phyloP scores from a whole-genome alignment of 2,329 filamentous ascomycete genomes.

The Aspergillus tubingensis region DNA sequence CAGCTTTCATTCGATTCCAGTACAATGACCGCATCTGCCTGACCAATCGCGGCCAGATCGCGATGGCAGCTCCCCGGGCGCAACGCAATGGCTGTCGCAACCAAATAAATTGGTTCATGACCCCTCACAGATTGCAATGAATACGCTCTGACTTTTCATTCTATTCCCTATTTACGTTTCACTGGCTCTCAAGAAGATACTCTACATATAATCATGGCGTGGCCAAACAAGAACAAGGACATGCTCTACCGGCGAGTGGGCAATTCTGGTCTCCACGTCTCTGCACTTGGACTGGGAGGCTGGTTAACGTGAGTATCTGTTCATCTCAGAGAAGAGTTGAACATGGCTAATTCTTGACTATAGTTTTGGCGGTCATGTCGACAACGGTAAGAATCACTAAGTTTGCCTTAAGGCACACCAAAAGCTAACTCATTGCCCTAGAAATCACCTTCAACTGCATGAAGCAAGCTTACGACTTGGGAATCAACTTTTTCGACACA shows the following conservation, averaged over 20 bases:
- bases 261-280: conserved; percentile 71
- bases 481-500: conserved; percentile 61
- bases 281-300: conserved; percentile 65
- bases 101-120: conserved; percentile 9
- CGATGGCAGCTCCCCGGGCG: neutral
- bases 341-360: neutral
- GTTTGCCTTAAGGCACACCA: neutral
- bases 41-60: neutral
- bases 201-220: conserved; percentile 20
- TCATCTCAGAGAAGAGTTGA: neutral
- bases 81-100: neutral
- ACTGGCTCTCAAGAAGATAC: neutral
- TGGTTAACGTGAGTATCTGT: conserved; percentile 37
- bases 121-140: neutral
- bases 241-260: conserved; percentile 75
- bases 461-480: conserved; percentile 58
- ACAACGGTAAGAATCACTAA: conserved; percentile 53
- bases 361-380: conserved; percentile 66
- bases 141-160: neutral
- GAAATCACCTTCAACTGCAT: conserved; percentile 40
- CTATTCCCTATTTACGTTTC: neutral
- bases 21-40: no score
- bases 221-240: conserved; percentile 34
- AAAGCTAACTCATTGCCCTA: conserved; percentile 4
- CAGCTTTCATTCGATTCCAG: neutral